Evolutionary conservation across 1,284 basidiomycete species (phyloP), one percentile per base, ranked within the genome.

Genomic region (Microbotryum violaceum): DNA sequence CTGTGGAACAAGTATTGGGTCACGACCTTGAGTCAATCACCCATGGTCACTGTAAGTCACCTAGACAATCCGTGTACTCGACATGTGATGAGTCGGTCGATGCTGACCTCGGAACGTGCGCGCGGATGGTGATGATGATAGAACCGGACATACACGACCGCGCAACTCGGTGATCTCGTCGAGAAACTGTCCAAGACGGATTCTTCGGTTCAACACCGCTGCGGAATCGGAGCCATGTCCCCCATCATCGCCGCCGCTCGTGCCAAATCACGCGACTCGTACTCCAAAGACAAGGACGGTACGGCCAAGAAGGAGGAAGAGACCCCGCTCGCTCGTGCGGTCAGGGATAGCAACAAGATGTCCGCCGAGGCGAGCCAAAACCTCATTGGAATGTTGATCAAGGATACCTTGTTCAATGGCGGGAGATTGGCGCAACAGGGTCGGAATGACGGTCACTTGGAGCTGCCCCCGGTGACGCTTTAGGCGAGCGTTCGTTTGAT

Each of bases 1-100:
- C 77, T 98, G 25, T 98, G 94, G 94, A 97, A 98, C 79, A 97
- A 97, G 78, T 98, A 98, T 72, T 99, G 94, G 94, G 90, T 94
- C 21, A 92, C 90, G 70, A 97, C 94, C 0, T 81, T 98, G 37
- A 89, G 88, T 71, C 89, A 92, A 73, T 91, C 88, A 72, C 86
- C 91, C 3, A 77, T 97, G 42, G 87, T 97, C 49, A 90, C 90
- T 49, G 92, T 93, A 60, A 57, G 88, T 78, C 8, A 9, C 31
- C 20, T 53, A 10, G 4, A 10, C 33, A 12, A 8, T 21, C 9
- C 5, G 23, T 8, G 5, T 31, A 29, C 37, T 42, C 53, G 33
- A 37, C 51, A 18, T 29, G 25, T 23, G 12, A 2, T 47, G 29
- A 14, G 33, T 27, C 12, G 14, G 33, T 27, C 12, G 14, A 42